A percentile compares a stretch with the other conserved stretches of the same genome.
These are phyloP conservation scores for Gymnopilus dilepis DNA, from an alignment of 768 basidiomycete species.

Conservation along the genomic window DNA sequence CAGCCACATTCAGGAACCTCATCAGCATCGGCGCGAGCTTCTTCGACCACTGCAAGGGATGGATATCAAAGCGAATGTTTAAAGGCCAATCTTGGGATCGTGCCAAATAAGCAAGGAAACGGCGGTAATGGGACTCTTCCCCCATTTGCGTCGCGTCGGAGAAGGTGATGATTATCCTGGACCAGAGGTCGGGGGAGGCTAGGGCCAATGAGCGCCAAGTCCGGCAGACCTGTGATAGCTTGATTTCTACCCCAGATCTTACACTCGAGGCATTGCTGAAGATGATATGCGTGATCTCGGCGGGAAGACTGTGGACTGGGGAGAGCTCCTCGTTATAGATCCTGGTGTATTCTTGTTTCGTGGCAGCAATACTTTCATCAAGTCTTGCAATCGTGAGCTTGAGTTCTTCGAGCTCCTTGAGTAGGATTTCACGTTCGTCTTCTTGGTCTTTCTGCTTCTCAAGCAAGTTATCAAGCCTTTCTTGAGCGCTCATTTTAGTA, in stretches of 20 bases:
- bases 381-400: not conserved
- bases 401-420: not conserved
- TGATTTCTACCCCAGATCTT: not conserved
- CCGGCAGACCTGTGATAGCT: not conserved
- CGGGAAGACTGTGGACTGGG: not conserved
- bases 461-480: not conserved
- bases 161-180: not conserved
- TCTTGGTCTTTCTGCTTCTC: not conserved
- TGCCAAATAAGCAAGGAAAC: not conserved
- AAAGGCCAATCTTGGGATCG: not conserved
- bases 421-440: not conserved
- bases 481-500: not conserved
- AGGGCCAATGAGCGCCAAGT: not conserved
- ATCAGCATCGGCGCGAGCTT: not conserved
- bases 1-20: not conserved
- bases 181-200: not conserved
- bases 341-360: not conserved
- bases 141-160: not conserved
- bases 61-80: not conserved
- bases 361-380: not conserved
- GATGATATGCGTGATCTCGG: not conserved
- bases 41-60: not conserved
- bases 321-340: not conserved
- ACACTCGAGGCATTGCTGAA: not conserved
- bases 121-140: not conserved